Evolutionary conservation across 2,329 filamentous ascomycete genomes (phyloP).

Genomic region (Sporothrix pallida): DNA sequence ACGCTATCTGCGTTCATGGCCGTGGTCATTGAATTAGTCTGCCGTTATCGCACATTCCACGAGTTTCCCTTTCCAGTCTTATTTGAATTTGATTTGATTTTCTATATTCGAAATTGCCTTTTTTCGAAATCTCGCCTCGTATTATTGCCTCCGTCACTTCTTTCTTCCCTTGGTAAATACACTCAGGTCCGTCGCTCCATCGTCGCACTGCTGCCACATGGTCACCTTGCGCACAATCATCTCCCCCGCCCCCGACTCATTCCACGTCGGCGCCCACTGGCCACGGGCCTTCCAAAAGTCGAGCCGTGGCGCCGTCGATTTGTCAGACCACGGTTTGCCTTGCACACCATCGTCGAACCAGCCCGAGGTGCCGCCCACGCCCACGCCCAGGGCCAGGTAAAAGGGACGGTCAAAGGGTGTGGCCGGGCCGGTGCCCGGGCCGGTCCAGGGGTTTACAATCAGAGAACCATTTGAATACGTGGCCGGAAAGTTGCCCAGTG

Average conservation of each 20-base stretch:
- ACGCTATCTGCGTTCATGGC: not conserved
- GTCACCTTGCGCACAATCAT: conserved; percentile 34
- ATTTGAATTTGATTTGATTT: not conserved
- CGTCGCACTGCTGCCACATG: conserved; percentile 37
- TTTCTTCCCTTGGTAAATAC: conserved; percentile 9
- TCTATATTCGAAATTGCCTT: not conserved
- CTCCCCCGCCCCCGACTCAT: conserved; percentile 35
- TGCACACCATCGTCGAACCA: conserved; percentile 48
- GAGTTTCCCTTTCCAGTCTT: not conserved
- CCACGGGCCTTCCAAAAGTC: conserved; percentile 35
- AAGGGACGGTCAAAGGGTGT: conserved; percentile 60
- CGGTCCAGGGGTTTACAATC: conserved; percentile 31
- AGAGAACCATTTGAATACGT: conserved; percentile 32
- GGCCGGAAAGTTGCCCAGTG: conserved; percentile 28
- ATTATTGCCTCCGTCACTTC: not conserved
- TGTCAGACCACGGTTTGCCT: conserved; percentile 36
- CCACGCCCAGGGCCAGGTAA: conserved; percentile 58
- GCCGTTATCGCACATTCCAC: conserved; percentile 5
- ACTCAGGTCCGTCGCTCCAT: conserved; percentile 31
- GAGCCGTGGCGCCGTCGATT: conserved; percentile 25
- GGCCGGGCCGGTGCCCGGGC: conserved; percentile 22
- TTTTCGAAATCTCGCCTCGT: not conserved
- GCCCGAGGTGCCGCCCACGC: conserved; percentile 56
- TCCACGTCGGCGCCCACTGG: conserved; percentile 26
- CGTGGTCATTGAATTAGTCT: not conserved